Base-by-base conservation (phyloP, 345 rosid genomes). In the Eucalyptus leucophloia region DNA sequence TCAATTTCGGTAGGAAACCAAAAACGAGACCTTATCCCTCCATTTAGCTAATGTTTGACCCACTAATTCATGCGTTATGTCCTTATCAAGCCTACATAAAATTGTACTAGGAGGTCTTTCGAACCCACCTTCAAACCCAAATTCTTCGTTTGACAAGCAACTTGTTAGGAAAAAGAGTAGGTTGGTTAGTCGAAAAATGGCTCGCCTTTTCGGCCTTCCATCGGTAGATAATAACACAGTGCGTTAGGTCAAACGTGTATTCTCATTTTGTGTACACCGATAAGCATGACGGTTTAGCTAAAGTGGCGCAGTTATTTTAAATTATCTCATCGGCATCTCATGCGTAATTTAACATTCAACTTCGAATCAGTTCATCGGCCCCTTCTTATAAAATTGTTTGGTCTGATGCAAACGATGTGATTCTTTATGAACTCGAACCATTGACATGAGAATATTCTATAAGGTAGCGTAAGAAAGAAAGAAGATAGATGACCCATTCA, bases 341-440 rank as follows among this genome's bases (percentile, higher is more conserved):
- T 40, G 47, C 9, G 26, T 40, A 12, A 40, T 77, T 40, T 40
- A 13, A 24, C 9, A 77, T 4, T 77, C 47, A 42, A 3, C 47
- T 77, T 12, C 6, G 16, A 40, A 40, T 37, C 9, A 40, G 2
- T 77, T 40, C 16, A 0, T 9, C 0, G 1, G 2, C 47, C 30
- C 85, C 85, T 12, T 40, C 15, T 77, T 13, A 40, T 9, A 77
- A 77, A 77, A 40, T 40, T 23, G 47, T 77, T 2, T 12, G 16
- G 9, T 77, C 15, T 21, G 2, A 77, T 3, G 7, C 28, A 19
- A 77, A 21, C 8, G 6, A 21, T 77, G 2, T 40, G 47, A 7
- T 77, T 40, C 14, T 19, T 40, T 77, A 40, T 40, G 17, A 40
- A 40, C 42, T 77, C 5, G 15, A 77, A 42, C 16, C 13, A 0